Evolutionary conservation across 202 grass and related monocot species (phyloP).

Genomic region (Zoysia matrella): DNA sequence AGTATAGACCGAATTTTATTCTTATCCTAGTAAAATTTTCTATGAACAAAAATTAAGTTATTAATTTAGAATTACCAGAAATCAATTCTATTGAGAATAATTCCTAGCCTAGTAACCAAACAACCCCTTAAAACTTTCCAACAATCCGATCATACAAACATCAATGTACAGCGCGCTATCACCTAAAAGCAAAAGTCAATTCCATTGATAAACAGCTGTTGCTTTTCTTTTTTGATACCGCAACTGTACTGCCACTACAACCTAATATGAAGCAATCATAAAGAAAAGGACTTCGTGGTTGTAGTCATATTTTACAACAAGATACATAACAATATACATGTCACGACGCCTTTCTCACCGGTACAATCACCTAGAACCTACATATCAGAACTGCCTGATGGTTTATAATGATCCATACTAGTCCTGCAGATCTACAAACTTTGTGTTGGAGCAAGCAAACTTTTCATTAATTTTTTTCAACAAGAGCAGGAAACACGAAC

Average conservation of each 20-base stretch:
- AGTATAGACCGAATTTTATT: too few species aligned
- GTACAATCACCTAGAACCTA: not conserved
- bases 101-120: too few species aligned
- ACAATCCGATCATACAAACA: not conserved
- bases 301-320: constrained; percentile 42
- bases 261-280: not conserved
- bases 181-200: not conserved
- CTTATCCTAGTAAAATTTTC: too few species aligned
- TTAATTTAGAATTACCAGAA: too few species aligned
- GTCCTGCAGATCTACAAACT: constrained; percentile 10
- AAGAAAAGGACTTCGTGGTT: constrained; percentile 26
- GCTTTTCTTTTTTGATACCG: not conserved
- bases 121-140: not conserved
- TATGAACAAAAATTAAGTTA: too few species aligned
- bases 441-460: constrained; percentile 26
- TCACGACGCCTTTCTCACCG: not conserved
- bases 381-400: constrained; percentile 1
- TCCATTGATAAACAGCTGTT: not conserved
- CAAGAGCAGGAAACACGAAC: too few species aligned
- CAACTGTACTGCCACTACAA: constrained; percentile 1
- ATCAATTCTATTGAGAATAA: too few species aligned
- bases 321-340: constrained; percentile 28
- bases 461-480: constrained; percentile 1
- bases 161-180: not conserved
- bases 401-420: not conserved